Base-by-base conservation (phyloP, 2,329 filamentous ascomycete species). In the Dichotomopilus funicola region DNA sequence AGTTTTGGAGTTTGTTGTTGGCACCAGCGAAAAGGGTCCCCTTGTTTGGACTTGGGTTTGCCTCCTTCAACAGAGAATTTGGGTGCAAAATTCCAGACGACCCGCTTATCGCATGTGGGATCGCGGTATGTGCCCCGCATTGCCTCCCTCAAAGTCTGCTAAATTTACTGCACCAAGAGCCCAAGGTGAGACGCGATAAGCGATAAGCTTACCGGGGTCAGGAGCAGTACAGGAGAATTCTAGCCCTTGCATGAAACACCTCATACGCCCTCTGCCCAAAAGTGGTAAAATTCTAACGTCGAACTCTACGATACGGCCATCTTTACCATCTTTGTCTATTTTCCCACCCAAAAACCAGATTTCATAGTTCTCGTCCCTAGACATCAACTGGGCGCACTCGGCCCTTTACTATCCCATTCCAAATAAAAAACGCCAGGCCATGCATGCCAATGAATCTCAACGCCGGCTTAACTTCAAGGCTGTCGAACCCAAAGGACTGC, bases 31-130 rank as follows among this genome's bases (percentile, higher is more conserved):
- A 27, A 27, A 27, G 19, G 42, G 27, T 19, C 27, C n/a, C 27
- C 34, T 45, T 42, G 53, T 57, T 55, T 56, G 50, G 57, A 38
- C 59, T 53, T 56, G 56, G 53, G 38, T 59, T 59, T 37, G 58
- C 43, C 50, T 48, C 56, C 45, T 58, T 49, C 51, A 53, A 58
- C 55, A 56, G 58, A 64, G 58, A 63, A 60, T 60, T 63, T 64
- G 61, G 62, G 59, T 60, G 35, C 53, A 64, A 64, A 56, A 55
- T 50, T 56, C 56, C 52, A 31, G 50, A 42, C 51, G 49, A 38
- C 55, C 60, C 57, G 61, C 54, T 62, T 51, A 19, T 54, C 44
- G 53, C 37, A 60, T 59, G 61, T 60, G 56, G 60, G 60, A 47
- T 19, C 13, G n/a, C 13, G n/a, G 10, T 27, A 27, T 27, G 19